Evolutionary conservation across 1,284 basidiomycete genomes (phyloP), one percentile per base, ranked within the genome.

Genomic region (Microbotryomycetes sp.): DNA sequence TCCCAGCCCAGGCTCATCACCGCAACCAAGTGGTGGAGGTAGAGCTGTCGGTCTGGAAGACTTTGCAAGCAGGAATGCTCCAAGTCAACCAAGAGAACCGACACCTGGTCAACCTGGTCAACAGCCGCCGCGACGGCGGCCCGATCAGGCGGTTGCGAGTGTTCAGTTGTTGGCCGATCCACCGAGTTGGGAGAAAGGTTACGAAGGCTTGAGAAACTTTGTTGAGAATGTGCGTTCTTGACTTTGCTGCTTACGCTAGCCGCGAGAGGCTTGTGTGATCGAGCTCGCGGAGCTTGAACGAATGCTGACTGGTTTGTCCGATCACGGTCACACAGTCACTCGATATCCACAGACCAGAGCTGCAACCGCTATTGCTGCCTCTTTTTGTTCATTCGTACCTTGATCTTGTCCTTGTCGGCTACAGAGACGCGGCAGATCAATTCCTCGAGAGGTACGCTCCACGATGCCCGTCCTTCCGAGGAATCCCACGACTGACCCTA

Each of bases 311-410:
- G 89, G 25, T 45, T 15, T 1, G 9, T n/a, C 19, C 26, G 19
- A 23, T 19, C 49, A n/a, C 12, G 28, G 23, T 23, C 25, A 22
- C 23, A 6, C 48, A 71, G 70, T 71, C 72, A 49, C 66, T 74
- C 57, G 73, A 72, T 64, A 73, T 74, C 49, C 71, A 72, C 59
- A 74, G 77, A 58, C 90, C 92, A 62, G 93, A 98, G 76, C 88
- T 99, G 68, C 81, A 88, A 64, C 90, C 92, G 42, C 86, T 98
- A 36, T 79, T 97, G 19, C 93, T 93, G 72, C 96, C 96, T 4
- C 88, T 99, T 65, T 98, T 97, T 74, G 91, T 89, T 48, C 92
- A 99, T 77, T 96, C 96, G 72, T 97, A 94, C 76, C 81, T 99
- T 36, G 93, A 97, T 75, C 82, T 99, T 53, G 86, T 97, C 58